Evolutionary conservation across 2,329 filamentous ascomycete species (phyloP), one percentile per base, ranked within the genome.

Genomic region (Penicillium sp.): DNA sequence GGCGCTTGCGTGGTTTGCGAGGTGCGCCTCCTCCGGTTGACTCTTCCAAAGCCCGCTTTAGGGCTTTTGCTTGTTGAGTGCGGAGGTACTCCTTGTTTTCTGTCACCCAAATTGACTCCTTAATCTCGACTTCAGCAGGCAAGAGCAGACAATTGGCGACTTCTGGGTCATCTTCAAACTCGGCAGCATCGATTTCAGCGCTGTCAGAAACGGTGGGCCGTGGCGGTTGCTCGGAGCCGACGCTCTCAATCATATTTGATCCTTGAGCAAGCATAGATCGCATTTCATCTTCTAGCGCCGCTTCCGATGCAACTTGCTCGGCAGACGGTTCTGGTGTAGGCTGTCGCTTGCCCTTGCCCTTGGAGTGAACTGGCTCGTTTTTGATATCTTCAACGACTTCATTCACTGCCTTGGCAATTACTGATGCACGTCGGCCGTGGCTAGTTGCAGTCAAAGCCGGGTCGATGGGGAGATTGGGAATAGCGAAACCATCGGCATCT

Each of bases 81-180:
- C 93, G 89, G 38, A 99, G 81, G 84, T 92, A 99, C 63, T 95
- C 91, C 71, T 94, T 92, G 74, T 99, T 97, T 70, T 92, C 87
- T 57, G 93, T 92, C 42, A 96, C 86, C 94, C 94, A 99, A 50
- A 97, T 89, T 57, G 86, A 85, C 72, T 97, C 92, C 72, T 97
- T 97, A 69, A 92, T 85, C 34, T 83, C 83, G 2, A 87, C 84
- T 75, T 97, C 92, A 3, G 85, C 83, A 1, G 87, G 83, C 0
- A 82, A 83, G 5, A 97, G 81, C 35, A 92, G 75, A 68, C 92
- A 96, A 65, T 89, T 89, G 57, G 82, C 78, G 5, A 99, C 91
- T 72, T 99, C 94, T 0, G 87, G 88, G 60, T 99, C 94, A 65
- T 95, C 86, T 37, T 87, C 89, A 67, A 97, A 97, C 69, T 97